Evolutionary conservation across 73 alveolate genomes (phyloP).

Genomic region (Paramecium sexaurelia): DNA sequence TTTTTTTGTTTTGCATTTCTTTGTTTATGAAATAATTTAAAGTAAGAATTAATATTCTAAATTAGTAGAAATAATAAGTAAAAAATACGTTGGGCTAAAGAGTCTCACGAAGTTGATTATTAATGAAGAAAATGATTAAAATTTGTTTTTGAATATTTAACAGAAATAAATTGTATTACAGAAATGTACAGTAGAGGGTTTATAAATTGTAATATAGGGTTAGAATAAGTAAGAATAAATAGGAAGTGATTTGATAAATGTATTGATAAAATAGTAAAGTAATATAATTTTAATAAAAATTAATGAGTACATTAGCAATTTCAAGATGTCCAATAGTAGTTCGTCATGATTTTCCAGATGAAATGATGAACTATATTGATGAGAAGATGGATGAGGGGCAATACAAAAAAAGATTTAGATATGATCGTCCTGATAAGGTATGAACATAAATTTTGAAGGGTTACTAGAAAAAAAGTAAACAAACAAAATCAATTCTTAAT

Average conservation of each 20-base stretch:
- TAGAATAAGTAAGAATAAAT: neutral
- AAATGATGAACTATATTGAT: constrained; percentile 48
- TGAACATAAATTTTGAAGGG: neutral
- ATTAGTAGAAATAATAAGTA: no score
- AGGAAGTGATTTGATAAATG: neutral
- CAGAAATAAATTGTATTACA: no score
- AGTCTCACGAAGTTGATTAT: no score
- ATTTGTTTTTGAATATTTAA: no score
- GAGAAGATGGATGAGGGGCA: constrained; percentile 55
- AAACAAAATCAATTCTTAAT: constrained; percentile 22
- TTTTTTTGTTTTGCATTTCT: no score
- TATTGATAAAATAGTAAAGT: neutral
- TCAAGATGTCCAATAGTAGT: constrained; percentile 49
- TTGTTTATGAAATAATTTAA: no score
- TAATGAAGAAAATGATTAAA: no score
- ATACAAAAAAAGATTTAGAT: constrained; percentile 46
- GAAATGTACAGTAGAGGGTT: no score
- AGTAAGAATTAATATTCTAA: no score
- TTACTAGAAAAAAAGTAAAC: constrained; percentile 8
- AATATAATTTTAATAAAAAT: neutral
- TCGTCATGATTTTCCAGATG: constrained; percentile 58
- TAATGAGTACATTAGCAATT: constrained; percentile 33
- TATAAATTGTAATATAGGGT: no score
- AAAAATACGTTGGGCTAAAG: no score
- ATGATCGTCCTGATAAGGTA: constrained; percentile 49